phyloP scores from a whole-genome alignment of 202 grass and related monocot genomes.

The Eragrostis tef region DNA sequence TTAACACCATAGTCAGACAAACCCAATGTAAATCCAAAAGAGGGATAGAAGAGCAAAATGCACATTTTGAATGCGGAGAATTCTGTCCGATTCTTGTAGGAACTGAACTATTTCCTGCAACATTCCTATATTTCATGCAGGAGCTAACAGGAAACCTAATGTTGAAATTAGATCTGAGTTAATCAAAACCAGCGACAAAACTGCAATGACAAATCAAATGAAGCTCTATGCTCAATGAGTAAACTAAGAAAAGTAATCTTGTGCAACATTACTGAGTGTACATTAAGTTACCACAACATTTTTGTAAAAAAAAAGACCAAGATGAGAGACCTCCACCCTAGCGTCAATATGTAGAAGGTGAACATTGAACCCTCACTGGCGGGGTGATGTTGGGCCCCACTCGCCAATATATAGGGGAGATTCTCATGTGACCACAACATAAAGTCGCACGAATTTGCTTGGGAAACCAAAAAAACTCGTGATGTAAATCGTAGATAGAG shows the following conservation, averaged over 20 bases:
- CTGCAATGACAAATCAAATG: neutral
- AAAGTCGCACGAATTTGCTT: neutral
- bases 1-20: neutral
- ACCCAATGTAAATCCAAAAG: conserved; percentile 6
- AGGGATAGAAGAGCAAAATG: conserved; percentile 8
- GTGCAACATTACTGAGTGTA: neutral
- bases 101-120: neutral
- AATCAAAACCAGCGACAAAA: conserved; percentile 31
- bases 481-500: conserved; percentile 20
- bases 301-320: neutral
- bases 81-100: neutral
- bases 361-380: neutral
- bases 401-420: neutral
- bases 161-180: conserved; percentile 1
- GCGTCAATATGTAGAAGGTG: neutral
- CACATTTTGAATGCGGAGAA: neutral
- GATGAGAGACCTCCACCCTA: neutral
- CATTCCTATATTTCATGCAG: conserved; percentile 12
- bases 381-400: neutral
- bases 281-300: conserved; percentile 8
- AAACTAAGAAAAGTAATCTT: neutral
- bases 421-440: conserved; percentile 8
- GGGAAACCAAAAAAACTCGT: neutral
- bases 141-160: neutral
- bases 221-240: neutral